Conservation (phyloP, 176 grass and related monocot genomes). For the Cenchrus fungigraminus region DNA sequence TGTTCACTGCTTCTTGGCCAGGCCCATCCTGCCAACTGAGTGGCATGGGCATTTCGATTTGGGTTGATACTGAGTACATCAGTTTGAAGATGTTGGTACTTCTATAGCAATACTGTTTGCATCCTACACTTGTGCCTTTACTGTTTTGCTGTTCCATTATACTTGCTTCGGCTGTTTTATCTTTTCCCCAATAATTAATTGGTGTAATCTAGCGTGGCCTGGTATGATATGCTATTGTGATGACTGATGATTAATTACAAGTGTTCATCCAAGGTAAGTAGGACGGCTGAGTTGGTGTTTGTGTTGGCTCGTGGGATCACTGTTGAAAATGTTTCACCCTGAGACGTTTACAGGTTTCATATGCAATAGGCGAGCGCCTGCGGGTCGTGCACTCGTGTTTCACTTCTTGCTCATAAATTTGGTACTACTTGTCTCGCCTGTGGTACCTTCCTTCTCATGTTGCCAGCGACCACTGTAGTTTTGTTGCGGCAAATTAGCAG, state of each 20-base stretch:
- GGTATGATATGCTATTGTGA: background rate
- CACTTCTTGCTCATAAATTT: no score
- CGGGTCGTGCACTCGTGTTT: no score
- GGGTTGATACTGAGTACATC: background rate
- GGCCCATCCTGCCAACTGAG: background rate
- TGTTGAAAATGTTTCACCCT: background rate
- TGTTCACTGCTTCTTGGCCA: background rate
- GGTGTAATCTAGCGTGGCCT: background rate
- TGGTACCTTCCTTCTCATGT: background rate
- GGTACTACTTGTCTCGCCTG: no score
- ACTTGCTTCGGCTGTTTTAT: no score
- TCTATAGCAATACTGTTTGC: background rate
- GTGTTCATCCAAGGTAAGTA: background rate
- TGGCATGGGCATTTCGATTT: background rate
- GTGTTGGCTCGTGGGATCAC: background rate
- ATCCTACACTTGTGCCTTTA: background rate
- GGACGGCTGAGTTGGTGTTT: background rate
- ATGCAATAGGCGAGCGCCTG: no score
- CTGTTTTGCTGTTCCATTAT: no score
- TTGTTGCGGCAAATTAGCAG: no score
- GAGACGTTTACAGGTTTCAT: no score
- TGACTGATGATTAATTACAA: background rate
- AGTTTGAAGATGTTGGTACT: background rate
- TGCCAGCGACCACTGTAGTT: background rate
- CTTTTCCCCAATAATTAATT: background rate